Base-by-base conservation (phyloP, 2,329 filamentous ascomycete species). In the Diaporthe sp. region DNA sequence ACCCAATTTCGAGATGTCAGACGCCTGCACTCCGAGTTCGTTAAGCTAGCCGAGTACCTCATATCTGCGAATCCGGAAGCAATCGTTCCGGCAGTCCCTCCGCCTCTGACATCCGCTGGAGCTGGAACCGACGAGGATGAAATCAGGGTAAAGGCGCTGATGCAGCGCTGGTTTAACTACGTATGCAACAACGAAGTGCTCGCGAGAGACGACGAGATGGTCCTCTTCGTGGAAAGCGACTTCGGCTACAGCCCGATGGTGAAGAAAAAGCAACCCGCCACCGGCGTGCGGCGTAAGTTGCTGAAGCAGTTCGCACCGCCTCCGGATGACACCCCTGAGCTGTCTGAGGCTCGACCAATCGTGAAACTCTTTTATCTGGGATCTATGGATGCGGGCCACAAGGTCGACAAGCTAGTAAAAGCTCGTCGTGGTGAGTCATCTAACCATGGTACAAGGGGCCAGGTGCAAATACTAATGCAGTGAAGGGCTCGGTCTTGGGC, bases 1-100 rank as follows among this genome's bases (percentile, higher is more conserved):
- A 99, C 97, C 7, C 97, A 99, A 83, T 99, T 98, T 85, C 95
- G 97, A 81, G 97, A 99, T 84, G 95, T 99, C 78, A 94, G 97
- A 79, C 94, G 97, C 75, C 93, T 97, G 76, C 97, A 99, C 84
- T 95, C 94, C 63, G 97, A 99, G 82, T 99, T 99, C 80, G 89
- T 94, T 77, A 99, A 98, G 84, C 92, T 99, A n/a, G 95, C 94
- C 72, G 94, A 98, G 74, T 97, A 99, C 83, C 88, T 99, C 73
- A 95, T 98, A 82, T 98, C 96, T 32, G 96, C 96, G n/a, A 98
- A 98, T 80, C 97, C 97, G 4, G 97, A 99, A 84, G 94, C 95
- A 12, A 88, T 99, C 58, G 96, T 99, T 10, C 97, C 97, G 4
- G 95, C 96, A 13, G 95, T 99, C 0, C 97, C 97, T 55, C 94